Evolutionary conservation across 75 land plant genomes (phyloP).

Genomic region (Pseudotsuga menziesii): DNA sequence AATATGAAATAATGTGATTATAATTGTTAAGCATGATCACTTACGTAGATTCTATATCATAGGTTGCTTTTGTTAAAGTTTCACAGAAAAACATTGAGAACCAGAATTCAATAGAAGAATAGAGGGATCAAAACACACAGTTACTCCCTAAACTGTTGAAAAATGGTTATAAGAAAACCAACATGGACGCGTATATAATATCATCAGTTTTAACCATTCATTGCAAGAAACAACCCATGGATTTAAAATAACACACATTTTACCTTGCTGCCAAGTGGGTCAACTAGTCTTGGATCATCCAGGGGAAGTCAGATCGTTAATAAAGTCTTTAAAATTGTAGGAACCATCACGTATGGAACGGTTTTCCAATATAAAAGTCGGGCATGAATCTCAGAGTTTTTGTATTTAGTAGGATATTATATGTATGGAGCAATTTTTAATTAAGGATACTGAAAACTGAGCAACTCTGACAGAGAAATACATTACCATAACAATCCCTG

Average conservation of each 20-base stretch:
- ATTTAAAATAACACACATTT: too few relatives aligned
- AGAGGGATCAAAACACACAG: too few relatives aligned
- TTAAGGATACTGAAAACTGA: background rate
- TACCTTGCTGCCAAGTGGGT: slow-evolving; percentile 35
- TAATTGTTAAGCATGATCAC: too few relatives aligned
- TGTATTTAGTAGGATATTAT: background rate
- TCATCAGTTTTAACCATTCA: background rate
- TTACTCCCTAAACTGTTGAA: background rate
- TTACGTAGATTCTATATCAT: too few relatives aligned
- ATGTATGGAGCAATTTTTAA: background rate
- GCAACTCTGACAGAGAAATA: background rate
- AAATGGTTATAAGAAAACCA: background rate
- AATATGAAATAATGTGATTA: too few relatives aligned
- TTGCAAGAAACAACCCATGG: background rate
- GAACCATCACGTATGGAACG: slow-evolving; percentile 57
- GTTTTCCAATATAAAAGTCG: background rate
- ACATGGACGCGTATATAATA: background rate
- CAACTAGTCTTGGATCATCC: slow-evolving; percentile 29
- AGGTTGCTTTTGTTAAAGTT: too few relatives aligned
- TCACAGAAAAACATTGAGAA: too few relatives aligned
- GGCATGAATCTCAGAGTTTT: too few relatives aligned
- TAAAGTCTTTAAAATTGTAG: slow-evolving; percentile 46
- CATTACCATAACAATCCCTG: slow-evolving; percentile 44
- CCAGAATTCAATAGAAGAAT: too few relatives aligned
- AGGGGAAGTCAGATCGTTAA: slow-evolving; percentile 29